Conservation (phyloP, 2,329 filamentous ascomycete genomes). For the Fusarium hostae region DNA sequence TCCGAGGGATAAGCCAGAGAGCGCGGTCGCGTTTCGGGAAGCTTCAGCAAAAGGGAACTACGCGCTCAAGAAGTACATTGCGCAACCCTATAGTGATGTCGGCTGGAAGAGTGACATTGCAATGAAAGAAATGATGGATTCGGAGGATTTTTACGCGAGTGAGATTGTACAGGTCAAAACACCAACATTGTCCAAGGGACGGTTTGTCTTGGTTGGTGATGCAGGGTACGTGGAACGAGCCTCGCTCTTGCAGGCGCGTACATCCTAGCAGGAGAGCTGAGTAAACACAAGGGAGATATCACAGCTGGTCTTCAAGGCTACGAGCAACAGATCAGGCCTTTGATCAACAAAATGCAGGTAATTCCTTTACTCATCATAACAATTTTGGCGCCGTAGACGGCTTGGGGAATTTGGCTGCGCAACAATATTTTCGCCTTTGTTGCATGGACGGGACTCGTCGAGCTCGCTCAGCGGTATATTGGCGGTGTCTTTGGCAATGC, state of each 20-base stretch:
- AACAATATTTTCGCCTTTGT: conserved; percentile 56
- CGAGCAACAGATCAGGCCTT: conserved; percentile 54
- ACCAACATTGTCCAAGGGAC: conserved; percentile 50
- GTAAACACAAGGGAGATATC: conserved; percentile 41
- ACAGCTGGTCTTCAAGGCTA: conserved; percentile 52
- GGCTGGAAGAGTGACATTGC: conserved; percentile 58
- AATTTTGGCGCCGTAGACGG: conserved; percentile 57
- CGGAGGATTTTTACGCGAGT: conserved; percentile 59
- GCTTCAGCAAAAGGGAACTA: conserved; percentile 47
- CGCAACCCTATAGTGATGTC: conserved; percentile 53
- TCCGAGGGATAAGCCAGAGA: conserved; percentile 43
- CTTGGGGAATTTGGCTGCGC: conserved; percentile 57
- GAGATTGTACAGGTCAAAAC: conserved; percentile 58
- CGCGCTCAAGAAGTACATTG: conserved; percentile 50
- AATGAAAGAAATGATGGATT: conserved; percentile 47
- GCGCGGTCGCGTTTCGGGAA: conserved; percentile 51
- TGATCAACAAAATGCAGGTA: conserved; percentile 51
- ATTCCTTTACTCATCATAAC: conserved; percentile 48
- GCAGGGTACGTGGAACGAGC: conserved; percentile 61
- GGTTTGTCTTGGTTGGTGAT: conserved; percentile 62
- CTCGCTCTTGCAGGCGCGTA: conserved; percentile 60
- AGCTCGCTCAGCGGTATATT: conserved; percentile 45
- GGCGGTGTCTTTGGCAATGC: conserved; percentile 33
- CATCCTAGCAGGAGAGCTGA: conserved; percentile 60
- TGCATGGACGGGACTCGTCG: conserved; percentile 49